Conservation (phyloP, 768 basidiomycete species). For the Mycena metata region DNA sequence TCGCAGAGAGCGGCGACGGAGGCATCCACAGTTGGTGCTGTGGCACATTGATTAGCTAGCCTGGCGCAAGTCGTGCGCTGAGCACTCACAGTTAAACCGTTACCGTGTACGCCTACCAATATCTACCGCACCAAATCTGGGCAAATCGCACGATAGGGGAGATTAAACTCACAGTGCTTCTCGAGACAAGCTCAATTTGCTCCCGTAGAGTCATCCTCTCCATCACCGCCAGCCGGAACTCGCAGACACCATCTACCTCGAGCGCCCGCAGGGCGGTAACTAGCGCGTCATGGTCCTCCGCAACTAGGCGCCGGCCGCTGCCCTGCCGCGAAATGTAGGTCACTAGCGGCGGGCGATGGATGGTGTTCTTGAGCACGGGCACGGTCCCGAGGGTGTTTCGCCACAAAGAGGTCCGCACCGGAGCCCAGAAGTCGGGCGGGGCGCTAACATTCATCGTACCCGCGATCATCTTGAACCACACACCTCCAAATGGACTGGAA, state of each 20-base stretch:
- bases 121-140: constrained; percentile 49
- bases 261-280: constrained; percentile 62
- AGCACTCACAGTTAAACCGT: constrained; percentile 68
- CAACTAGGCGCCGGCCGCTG: constrained; percentile 54
- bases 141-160: constrained; percentile 23
- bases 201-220: constrained; percentile 67
- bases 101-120: constrained; percentile 76
- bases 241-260: constrained; percentile 63
- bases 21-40: constrained; percentile 78
- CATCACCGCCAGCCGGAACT: constrained; percentile 57
- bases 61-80: neutral
- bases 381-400: constrained; percentile 50
- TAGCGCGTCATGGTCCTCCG: constrained; percentile 63
- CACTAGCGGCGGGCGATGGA: constrained; percentile 46
- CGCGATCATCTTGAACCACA: constrained; percentile 55
- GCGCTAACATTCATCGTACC: constrained; percentile 49
- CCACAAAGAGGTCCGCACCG: constrained; percentile 48
- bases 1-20: constrained; percentile 68
- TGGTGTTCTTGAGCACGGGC: neutral
- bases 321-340: constrained; percentile 76
- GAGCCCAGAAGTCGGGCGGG: constrained; percentile 51
- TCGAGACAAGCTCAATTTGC: constrained; percentile 70
- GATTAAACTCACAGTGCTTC: constrained; percentile 66
- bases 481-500: constrained; percentile 44
- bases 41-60: neutral